Base-by-base conservation (phyloP, 202 grass and related monocot genomes). In the Hordeum pubiflorum region DNA sequence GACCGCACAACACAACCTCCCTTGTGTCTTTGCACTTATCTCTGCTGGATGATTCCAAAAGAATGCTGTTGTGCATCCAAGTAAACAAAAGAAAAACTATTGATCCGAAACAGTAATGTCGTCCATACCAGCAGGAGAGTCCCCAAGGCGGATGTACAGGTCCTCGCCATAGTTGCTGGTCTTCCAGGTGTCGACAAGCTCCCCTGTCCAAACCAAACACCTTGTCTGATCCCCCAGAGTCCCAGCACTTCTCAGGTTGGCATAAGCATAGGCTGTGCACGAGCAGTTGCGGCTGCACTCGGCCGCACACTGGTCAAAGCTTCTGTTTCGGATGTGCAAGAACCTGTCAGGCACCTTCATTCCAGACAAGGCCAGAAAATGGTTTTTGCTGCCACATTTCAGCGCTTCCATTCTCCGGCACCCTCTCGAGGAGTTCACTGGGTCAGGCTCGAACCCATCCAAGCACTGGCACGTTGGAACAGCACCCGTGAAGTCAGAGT, bases 311-410 rank as follows among this genome's bases (percentile, higher is more conserved):
- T 89, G 11, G 4, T 88, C 31, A 9, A 88, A 75, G 40, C 43
- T 88, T 36, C 2, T 74, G 8, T 57, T 90, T 4, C 29, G 36
- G 29, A 87, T 3, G 17, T 26, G 27, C 26, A 78, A 9, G 43
- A 65, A 87, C 21, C 81, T 91, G 72, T 89, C 92, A 1, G 92
- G 92, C 3, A 88, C 2, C 82, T 82, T 91, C 64, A 79, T 79
- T 2, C 32, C 9, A 3, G 68, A 17, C 33, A 88, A 23, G 22
- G 40, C 2, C n/a, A 32, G 0, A 20, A 97, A 97, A 20, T 54
- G 7, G 6, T 56, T 67, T 29, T 18, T n/a, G 3, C 27, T 37
- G 3, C 58, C 73, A 3, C 87, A 89, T 68, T 26, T 39, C 6
- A 91, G 15, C 0, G 0, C 17, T 6, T 69, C 63, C 11, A 3